These are phyloP conservation scores for Keithomyces neogunnii DNA, from an alignment of 2,329 filamentous ascomycete genomes.

Conservation along the genomic window DNA sequence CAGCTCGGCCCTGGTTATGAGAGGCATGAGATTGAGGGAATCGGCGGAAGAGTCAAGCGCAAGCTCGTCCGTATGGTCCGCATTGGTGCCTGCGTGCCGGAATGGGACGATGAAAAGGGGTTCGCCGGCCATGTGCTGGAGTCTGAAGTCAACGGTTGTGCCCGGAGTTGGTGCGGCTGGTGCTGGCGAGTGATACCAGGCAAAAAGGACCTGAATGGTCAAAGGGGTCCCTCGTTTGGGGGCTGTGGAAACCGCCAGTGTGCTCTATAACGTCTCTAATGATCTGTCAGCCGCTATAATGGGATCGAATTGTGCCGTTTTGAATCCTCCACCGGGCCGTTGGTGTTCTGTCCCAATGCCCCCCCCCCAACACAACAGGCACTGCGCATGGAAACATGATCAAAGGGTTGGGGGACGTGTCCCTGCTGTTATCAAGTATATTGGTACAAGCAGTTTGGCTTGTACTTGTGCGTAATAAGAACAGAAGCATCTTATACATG, in stretches of 20 bases:
- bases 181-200: slow-evolving; percentile 69
- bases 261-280: background rate
- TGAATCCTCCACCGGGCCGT: too few relatives aligned
- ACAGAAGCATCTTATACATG: slow-evolving; percentile 1
- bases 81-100: slow-evolving; percentile 76
- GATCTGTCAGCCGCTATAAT: background rate
- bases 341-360: too few relatives aligned
- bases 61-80: slow-evolving; percentile 76
- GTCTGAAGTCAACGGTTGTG: slow-evolving; percentile 58
- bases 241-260: slow-evolving; percentile 5
- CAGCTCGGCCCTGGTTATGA: slow-evolving; percentile 65
- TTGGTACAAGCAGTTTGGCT: background rate
- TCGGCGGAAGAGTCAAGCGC: slow-evolving; percentile 80
- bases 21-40: slow-evolving; percentile 82
- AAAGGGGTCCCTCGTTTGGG: slow-evolving; percentile 15
- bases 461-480: background rate
- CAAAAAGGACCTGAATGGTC: slow-evolving; percentile 28
- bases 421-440: background rate
- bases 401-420: background rate
- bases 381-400: too few relatives aligned
- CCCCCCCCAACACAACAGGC: background rate
- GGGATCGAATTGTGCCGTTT: too few relatives aligned
- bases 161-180: slow-evolving; percentile 88
- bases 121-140: slow-evolving; percentile 53
- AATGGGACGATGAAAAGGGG: slow-evolving; percentile 71